Base-by-base conservation (phyloP, 2,329 filamentous ascomycete genomes). In the Alternaria angustiovoidea region DNA sequence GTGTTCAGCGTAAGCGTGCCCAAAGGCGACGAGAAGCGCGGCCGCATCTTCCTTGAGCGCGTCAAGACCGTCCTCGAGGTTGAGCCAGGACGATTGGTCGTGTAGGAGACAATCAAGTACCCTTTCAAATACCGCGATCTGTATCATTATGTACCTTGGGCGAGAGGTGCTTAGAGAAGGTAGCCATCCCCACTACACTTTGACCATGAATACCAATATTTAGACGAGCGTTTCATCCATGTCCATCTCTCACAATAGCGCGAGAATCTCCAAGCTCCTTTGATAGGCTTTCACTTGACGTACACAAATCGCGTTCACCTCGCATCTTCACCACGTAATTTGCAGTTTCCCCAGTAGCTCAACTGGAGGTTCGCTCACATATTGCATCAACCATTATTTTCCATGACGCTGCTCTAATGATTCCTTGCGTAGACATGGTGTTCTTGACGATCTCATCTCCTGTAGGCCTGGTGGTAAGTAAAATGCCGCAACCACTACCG, bases 1-100 rank as follows among this genome's bases (percentile, higher is more conserved):
- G 82, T 94, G 0, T 96, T 98, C 76, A 94, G 88, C 71, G 82
- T 99, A 52, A 89, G 84, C 28, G 94, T 96, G 20, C 88, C 90
- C 39, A 88, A 87, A 80, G 87, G 87, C 8, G 95, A 99, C 78
- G 91, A 94, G 85, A 87, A 89, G 82, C 86, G 93, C 71, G 95
- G 92, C 14, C 85, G 87, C 73, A 84, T 89, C 11, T 99, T 97
- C 81, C 80, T 99, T 65, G 90, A 94, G 80, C 88, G 92, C 70
- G 87, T 97, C 74, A 97, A 97, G 87, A 81, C 85, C 46, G 89
- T 94, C 26, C 80, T 99, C 68, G 78, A 80, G 62, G 73, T 60
- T 14, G 76, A 80, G 57, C 78, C 78, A 8, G 78, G 78, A 36
- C 68, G 75, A 30, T 65, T 80, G 36, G 75, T 80, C 26, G 71